phyloP scores from a whole-genome alignment of 2,329 filamentous ascomycete genomes.

The Pseudopyricularia cyperi region DNA sequence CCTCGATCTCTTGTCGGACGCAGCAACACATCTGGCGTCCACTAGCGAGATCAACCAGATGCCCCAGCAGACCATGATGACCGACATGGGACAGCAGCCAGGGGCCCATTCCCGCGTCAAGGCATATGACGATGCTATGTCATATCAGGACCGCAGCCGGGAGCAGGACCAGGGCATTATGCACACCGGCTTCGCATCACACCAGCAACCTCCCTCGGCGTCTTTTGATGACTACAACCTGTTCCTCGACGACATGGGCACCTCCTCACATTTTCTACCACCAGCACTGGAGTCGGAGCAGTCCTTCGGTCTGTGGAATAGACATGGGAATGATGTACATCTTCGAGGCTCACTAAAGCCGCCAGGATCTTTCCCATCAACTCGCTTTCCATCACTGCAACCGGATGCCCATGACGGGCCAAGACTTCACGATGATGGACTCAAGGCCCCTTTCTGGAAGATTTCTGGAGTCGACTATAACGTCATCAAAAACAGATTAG shows the following conservation, averaged over 20 bases:
- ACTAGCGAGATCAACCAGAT: slow-evolving; percentile 41
- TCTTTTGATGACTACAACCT: slow-evolving; percentile 44
- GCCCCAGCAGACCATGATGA: slow-evolving; percentile 32
- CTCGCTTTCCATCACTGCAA: slow-evolving; percentile 38
- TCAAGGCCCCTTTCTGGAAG: slow-evolving; percentile 24
- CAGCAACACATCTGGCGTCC: slow-evolving; percentile 37
- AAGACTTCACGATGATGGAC: slow-evolving; percentile 26
- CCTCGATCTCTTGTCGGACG: slow-evolving; percentile 44
- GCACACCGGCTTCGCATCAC: slow-evolving; percentile 22
- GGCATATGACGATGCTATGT: slow-evolving; percentile 32
- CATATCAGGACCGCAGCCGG: slow-evolving; percentile 34
- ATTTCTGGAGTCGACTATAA: slow-evolving; percentile 42
- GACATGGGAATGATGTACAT: slow-evolving; percentile 23
- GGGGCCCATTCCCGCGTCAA: slow-evolving; percentile 31
- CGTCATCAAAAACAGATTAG: slow-evolving; percentile 42
- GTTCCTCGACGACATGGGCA: slow-evolving; percentile 43
- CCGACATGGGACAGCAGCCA: slow-evolving; percentile 27
- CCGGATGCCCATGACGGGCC: slow-evolving; percentile 24
- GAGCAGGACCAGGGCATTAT: slow-evolving; percentile 29
- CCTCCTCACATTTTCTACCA: slow-evolving; percentile 41
- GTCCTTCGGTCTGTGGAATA: slow-evolving; percentile 37
- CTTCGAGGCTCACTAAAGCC: slow-evolving; percentile 31
- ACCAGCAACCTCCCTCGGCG: slow-evolving; percentile 23
- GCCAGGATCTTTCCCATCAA: slow-evolving; percentile 38
- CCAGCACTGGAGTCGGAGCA: slow-evolving; percentile 41